Base-by-base conservation (phyloP, 2,329 filamentous ascomycete genomes). In the Cytospora paraplurivora region DNA sequence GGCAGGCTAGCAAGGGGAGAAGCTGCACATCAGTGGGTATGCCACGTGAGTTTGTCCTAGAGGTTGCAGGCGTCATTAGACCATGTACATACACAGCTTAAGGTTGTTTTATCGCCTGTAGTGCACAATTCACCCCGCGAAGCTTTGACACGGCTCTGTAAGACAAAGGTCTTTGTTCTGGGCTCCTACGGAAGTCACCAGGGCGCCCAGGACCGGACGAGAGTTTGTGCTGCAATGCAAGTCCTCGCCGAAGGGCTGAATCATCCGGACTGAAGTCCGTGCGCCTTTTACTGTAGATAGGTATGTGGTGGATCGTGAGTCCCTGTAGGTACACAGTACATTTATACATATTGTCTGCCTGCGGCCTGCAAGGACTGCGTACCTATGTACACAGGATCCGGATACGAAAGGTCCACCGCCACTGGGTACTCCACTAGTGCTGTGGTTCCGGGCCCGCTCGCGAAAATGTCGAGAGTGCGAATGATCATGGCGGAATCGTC, bases 21-120 rank as follows among this genome's bases (percentile, higher is more conserved):
- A 52, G 55, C 62, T 62, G 62, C 64, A 66, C 52, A 60, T 66
- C 57, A 58, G 64, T 63, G 64, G 64, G 57, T 60, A 66, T 55
- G 64, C 64, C 64, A 66, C 64, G 64, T 66, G 64, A 66, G 57
- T 51, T 44, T 53, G 21, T 49, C 21, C 54, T 55, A 58, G 62
- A 54, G 61, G 64, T 61, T 64, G 62, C 64, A 66, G 57, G 38
- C 52, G 13, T 64, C 62, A 19, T 47, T 7, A 47, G 15, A 41
- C 58, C 58, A 64, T 61, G 58, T 62, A 66, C 58, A 64, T 61
- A 61, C 64, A 66, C 62, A 53, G 50, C 57, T 50, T 61, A 53
- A 61, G 55, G 63, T 21, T 47, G 44, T 47, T 47, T 52, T 38
- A 63, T 58, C 27, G 27, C 27, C 27, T 59, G 49, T 55, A 37